Evolutionary conservation across 2,329 filamentous ascomycete species (phyloP), one percentile per base, ranked within the genome.

Genomic region (Aspergillus melleus): DNA sequence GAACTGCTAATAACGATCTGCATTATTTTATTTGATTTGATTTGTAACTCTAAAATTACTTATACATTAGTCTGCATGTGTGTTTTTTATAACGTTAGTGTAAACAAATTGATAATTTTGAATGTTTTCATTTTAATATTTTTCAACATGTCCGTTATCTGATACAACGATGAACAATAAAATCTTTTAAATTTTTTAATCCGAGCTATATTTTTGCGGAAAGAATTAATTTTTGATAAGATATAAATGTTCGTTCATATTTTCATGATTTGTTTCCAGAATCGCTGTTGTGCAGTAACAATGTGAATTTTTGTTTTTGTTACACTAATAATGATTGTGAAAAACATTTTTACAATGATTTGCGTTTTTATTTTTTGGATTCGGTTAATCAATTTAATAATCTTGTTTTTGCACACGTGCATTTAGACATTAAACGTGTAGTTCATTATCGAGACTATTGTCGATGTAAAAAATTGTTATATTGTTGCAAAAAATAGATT

Each of bases 221-320:
- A 62, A 10, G 60, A 62, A 32, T 66, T 58, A 19, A 58, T 64
- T 57, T 63, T 57, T 36, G 55, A 60, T 4, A 66, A 58, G 24
- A 57, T 64, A n/a, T 66, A 52, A 12, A 64, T 54, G 47, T 66
- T 61, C 30, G 56, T 63, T 63, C 53, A 67, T 32, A 65, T 64
- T 46, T 66, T 65, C 55, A 63, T 55, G 24, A 59, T 60, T 44
- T 53, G 60, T 64, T 53, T 68, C 64, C 57, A 67, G 57, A 68
- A 64, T 26, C 65, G 58, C 14, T 61, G 20, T 53, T 62, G 52
- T 36, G 54, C 65, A 19, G 63, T 63, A 47, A 64, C 58, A 57
- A 70, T 67, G 42, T 53, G n/a, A 24, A 30, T 68, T 61, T 70
- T 68, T 24, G 61, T 65, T 58, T 70, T 65, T 46, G 61, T 65